phyloP scores from a whole-genome alignment of 441 rosid genomes.

The Populus hybrid region DNA sequence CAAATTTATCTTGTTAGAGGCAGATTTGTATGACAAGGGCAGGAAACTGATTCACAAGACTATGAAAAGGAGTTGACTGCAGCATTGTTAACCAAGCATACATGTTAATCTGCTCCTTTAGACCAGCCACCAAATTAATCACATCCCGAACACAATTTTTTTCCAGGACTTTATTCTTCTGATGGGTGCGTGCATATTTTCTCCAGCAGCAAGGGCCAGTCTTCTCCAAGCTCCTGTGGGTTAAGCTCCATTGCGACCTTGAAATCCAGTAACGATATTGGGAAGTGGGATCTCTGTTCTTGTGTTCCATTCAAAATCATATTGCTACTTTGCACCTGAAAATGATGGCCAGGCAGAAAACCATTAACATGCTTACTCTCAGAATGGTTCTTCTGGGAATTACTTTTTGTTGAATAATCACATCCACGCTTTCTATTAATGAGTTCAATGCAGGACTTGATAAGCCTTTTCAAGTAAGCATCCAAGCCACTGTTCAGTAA shows the following conservation, averaged over 20 bases:
- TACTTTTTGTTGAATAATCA: constrained; percentile 24
- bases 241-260: constrained; percentile 81
- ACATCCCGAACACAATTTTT: not conserved
- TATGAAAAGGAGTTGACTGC: constrained; percentile 14
- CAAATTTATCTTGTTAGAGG: constrained; percentile 9
- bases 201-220: constrained; percentile 79
- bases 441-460: constrained; percentile 54
- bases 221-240: constrained; percentile 78
- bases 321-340: constrained; percentile 44
- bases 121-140: constrained; percentile 13
- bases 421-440: constrained; percentile 32
- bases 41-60: constrained; percentile 17
- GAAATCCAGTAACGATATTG: constrained; percentile 63
- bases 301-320: constrained; percentile 35
- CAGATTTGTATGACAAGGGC: constrained; percentile 13
- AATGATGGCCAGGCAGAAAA: constrained; percentile 35
- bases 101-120: constrained; percentile 11
- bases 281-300: constrained; percentile 33
- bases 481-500: constrained; percentile 55
- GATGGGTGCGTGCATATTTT: constrained; percentile 46
- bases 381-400: constrained; percentile 42
- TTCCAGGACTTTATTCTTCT: constrained; percentile 34
- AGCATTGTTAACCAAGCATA: constrained; percentile 13
- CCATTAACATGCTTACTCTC: constrained; percentile 41
- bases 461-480: constrained; percentile 60